Conservation (phyloP, 2,329 filamentous ascomycete genomes). For the Metarhizium anisopliae region DNA sequence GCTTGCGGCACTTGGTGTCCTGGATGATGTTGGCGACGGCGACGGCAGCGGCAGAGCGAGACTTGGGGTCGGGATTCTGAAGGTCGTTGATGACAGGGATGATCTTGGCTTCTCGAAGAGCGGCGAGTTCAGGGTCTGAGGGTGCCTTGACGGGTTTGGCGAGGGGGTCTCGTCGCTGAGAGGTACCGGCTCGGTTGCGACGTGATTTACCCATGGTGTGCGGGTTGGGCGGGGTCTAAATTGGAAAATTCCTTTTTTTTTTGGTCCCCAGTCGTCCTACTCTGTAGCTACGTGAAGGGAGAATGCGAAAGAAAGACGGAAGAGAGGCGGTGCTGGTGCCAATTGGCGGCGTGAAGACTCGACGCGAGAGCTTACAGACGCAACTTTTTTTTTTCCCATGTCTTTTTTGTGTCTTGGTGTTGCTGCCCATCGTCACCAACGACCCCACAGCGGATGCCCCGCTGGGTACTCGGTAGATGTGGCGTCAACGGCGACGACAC, state of each 20-base stretch:
- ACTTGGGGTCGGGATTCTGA: slow-evolving; percentile 48
- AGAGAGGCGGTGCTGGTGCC: background rate
- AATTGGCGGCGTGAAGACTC: background rate
- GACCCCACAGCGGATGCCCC: too few species aligned
- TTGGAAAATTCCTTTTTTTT: background rate
- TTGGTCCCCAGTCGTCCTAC: background rate
- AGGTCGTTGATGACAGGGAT: slow-evolving; percentile 54
- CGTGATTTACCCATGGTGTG: slow-evolving; percentile 50
- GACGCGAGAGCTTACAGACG: background rate
- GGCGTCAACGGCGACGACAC: too few species aligned
- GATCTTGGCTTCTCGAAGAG: slow-evolving; percentile 54
- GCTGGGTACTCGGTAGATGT: too few species aligned
- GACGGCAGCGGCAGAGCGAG: slow-evolving; percentile 48
- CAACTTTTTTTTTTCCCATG: background rate
- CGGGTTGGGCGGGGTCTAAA: too few species aligned
- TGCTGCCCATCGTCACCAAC: too few species aligned
- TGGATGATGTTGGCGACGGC: slow-evolving; percentile 55
- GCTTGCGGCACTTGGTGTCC: slow-evolving; percentile 52
- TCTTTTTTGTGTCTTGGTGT: background rate
- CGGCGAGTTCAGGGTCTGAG: slow-evolving; percentile 53
- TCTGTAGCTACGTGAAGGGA: background rate
- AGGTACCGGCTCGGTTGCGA: slow-evolving; percentile 39
- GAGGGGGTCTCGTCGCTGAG: slow-evolving; percentile 44
- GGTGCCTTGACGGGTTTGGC: slow-evolving; percentile 51
- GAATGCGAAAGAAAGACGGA: background rate